Evolutionary conservation across 805 yeast species (phyloP).

Genomic region (Pachysolen tannophilus): DNA sequence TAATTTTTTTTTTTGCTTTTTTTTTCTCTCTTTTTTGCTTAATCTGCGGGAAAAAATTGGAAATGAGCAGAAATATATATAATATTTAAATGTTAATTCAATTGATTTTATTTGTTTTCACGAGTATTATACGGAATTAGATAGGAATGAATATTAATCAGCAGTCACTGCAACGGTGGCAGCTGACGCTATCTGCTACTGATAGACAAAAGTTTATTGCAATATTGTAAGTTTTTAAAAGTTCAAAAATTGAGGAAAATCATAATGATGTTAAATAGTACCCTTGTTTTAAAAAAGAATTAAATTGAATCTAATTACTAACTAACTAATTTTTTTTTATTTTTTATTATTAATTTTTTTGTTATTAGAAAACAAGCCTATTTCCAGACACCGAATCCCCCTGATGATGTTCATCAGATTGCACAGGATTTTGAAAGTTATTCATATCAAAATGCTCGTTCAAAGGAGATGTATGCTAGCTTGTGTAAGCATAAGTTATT

Average conservation of each 20-base stretch:
- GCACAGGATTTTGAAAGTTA: conserved; percentile 69
- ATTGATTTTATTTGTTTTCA: no score
- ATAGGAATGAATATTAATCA: conserved; percentile 4
- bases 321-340: neutral
- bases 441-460: conserved; percentile 49
- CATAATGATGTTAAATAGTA: no score
- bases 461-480: conserved; percentile 51
- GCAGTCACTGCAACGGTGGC: conserved; percentile 9
- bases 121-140: no score
- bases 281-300: neutral
- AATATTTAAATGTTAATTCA: no score
- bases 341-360: no score
- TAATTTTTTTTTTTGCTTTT: no score
- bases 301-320: conserved; percentile 3
- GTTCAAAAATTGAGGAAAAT: no score
- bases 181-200: conserved; percentile 2
- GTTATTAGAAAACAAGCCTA: conserved; percentile 8
- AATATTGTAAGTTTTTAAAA: conserved; percentile 9
- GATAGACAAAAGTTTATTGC: conserved; percentile 9
- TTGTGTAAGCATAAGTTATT: conserved; percentile 32
- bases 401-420: conserved; percentile 21
- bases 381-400: conserved; percentile 9
- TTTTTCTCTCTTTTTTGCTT: no score
- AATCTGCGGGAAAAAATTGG: no score
- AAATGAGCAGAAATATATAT: no score